Percentiles rank a stretch among this genome's conserved stretches.
Conservation (phyloP, 2,329 filamentous ascomycete genomes). For the Apiospora saccharicola region DNA sequence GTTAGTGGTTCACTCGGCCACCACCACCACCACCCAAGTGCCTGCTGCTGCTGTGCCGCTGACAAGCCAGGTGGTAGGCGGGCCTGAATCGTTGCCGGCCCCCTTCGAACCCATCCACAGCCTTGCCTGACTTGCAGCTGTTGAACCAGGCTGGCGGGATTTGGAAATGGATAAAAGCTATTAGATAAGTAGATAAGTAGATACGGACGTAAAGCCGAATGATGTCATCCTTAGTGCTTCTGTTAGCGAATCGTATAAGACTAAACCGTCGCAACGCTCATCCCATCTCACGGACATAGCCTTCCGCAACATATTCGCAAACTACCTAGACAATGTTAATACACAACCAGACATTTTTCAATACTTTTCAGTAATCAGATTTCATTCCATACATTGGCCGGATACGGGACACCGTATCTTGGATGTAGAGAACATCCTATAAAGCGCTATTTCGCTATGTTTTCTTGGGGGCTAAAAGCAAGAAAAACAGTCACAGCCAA, state of each 20-base stretch:
- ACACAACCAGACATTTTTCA: not conserved
- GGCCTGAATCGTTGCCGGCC: not conserved
- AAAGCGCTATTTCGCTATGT: not conserved
- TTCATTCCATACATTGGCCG: not conserved
- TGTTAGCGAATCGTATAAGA: constrained; percentile 3
- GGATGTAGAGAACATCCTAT: not conserved
- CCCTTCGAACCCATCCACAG: constrained; percentile 12
- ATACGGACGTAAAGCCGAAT: not conserved
- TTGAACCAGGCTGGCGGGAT: constrained; percentile 18
- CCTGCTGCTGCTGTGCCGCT: constrained; percentile 3
- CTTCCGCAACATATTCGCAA: not conserved
- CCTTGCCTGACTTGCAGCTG: constrained; percentile 14
- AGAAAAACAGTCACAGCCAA: constrained; percentile 14
- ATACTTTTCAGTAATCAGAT: not conserved
- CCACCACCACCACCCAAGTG: not conserved
- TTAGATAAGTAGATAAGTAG: not conserved
- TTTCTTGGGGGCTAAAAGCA: constrained; percentile 9
- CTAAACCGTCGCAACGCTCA: constrained; percentile 1
- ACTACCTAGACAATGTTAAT: not conserved
- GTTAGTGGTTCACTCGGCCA: not conserved
- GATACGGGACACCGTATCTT: not conserved
- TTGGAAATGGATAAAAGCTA: not conserved
- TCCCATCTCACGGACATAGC: not conserved
- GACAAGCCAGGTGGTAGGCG: constrained; percentile 1
- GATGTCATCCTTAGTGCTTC: constrained; percentile 12